Evolutionary conservation across 106 monocot genomes (phyloP).

Genomic region (Triglochin maritima): DNA sequence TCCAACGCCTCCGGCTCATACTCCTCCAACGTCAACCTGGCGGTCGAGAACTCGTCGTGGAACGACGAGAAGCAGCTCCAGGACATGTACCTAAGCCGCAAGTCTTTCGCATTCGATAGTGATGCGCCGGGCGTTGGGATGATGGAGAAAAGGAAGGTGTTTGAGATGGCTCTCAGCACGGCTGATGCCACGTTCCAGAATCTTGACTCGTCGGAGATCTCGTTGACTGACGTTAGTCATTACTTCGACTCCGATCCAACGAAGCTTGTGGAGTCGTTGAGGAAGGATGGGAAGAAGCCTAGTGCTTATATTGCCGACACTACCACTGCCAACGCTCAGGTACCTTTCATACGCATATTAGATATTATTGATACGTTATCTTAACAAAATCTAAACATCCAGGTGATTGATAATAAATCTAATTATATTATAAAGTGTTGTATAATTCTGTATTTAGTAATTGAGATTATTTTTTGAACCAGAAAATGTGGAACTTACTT

Average conservation of each 20-base stretch:
- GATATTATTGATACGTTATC: too few species aligned
- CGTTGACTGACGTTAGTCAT: constrained; percentile 75
- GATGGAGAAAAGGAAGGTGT: constrained; percentile 57
- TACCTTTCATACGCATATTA: too few species aligned
- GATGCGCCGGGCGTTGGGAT: constrained; percentile 71
- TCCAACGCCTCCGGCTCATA: constrained; percentile 77
- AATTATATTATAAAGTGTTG: too few species aligned
- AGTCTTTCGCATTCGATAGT: constrained; percentile 71
- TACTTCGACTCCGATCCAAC: constrained; percentile 84
- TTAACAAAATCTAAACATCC: too few species aligned
- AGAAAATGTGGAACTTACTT: too few species aligned
- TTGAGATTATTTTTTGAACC: too few species aligned
- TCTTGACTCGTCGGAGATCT: constrained; percentile 79
- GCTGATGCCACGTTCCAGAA: constrained; percentile 85
- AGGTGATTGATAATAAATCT: too few species aligned
- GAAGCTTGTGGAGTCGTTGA: constrained; percentile 50
- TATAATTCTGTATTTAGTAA: too few species aligned
- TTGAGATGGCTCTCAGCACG: constrained; percentile 70
- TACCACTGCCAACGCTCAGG: constrained; percentile 72
- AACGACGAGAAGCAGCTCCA: constrained; percentile 80
- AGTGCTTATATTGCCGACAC: constrained; percentile 66
- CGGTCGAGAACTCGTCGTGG: constrained; percentile 85
- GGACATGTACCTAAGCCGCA: constrained; percentile 83
- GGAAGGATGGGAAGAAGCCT: constrained; percentile 61
- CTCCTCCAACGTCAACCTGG: constrained; percentile 78